Base-by-base conservation (phyloP, 805 yeast genomes). In the Vanderwaltozyma tropicalis region DNA sequence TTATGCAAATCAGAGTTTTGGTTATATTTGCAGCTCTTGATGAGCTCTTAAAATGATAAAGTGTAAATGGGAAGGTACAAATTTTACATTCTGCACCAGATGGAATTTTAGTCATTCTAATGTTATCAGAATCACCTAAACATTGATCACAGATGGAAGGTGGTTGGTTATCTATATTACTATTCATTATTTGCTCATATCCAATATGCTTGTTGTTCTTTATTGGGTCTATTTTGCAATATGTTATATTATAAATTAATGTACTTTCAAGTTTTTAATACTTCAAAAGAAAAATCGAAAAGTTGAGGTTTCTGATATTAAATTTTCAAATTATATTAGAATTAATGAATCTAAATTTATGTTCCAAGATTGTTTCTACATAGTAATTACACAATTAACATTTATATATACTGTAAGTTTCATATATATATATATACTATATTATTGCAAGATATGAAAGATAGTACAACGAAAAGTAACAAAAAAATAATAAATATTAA, bases 11-110 rank as follows among this genome's bases (percentile, higher is more conserved):
- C 1, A 75, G 58, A 2, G 95, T 86, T 47, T 72, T 76, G 40
- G 71, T 68, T 43, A 74, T 62, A 33, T 63, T 61, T 10, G 35
- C 15, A 11, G 48, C 38, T 65, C 66, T 5, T 64, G 67, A 31
- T 57, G 63, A 40, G 59, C 61, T 29, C 60, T 62, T 14, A 72
- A 70, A 40, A 70, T 80, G 71, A 54, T 74, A 89, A 1, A 80
- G 78, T 0, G 88, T 79, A 63, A 80, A 89, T 1, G 95, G 87
- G 34, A 94, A 62, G 0, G 94, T 80, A 53, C 97, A 89, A 13
- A 82, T 62, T 53, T 80, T 79, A 56, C 97, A 89, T 53, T 82
- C 81, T n/a, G 72, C 80, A 1, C 95, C 95, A 37, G 71, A 62
- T 11, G 62, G 61, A 41, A 82, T 87, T 45, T 81, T 69, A 1